Base-by-base conservation (phyloP, 2,329 filamentous ascomycete species). In the Dactylonectria macrodidyma region DNA sequence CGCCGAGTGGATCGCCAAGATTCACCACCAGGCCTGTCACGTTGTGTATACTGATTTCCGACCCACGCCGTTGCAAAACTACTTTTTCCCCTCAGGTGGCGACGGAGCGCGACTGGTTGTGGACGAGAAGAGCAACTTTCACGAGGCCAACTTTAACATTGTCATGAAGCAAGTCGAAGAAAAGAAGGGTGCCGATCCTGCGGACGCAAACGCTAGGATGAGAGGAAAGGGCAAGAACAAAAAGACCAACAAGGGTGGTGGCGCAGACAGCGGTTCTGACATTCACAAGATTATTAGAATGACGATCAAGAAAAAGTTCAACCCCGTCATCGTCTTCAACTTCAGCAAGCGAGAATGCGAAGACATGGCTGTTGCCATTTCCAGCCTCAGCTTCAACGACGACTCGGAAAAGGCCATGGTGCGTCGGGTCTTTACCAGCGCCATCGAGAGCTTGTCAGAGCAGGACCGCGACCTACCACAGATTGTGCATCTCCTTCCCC, bases 1-100 rank as follows among this genome's bases (percentile, higher is more conserved):
- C 77, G 96, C 96, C 74, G 95, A 99, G 81, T 99, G 96, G 96
- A 97, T 99, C 76, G 95, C 93, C 75, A 98, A 98, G 84, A 98
- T 95, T 65, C 97, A 99, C 81, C 93, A 93, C 72, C 97, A 99
- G 78, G 95, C 96, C 7, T 99, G 96, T 75, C 97, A 99, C 86
- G 97, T 99, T 70, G 96, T 99, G 3, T 99, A 99, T 82, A 99
- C 96, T 59, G 95, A 99, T 83, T 99, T 98, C 86, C 90, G 96
- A 78, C 96, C 96, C 22, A 99, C 96, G 0, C 96, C 96, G 1
- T 84, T 99, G 36, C 96, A 99, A 78, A 96, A 98, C 81, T 99
- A 99, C 84, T 97, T 98, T 83, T 98, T 97, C 83, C 96, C 96
- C 0, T 90, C 93, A 24, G 95, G 95, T 22, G 94, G 94, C 52